Conservation (phyloP, 1,284 basidiomycete genomes). For the Pseudozyma tsukubaensis region DNA sequence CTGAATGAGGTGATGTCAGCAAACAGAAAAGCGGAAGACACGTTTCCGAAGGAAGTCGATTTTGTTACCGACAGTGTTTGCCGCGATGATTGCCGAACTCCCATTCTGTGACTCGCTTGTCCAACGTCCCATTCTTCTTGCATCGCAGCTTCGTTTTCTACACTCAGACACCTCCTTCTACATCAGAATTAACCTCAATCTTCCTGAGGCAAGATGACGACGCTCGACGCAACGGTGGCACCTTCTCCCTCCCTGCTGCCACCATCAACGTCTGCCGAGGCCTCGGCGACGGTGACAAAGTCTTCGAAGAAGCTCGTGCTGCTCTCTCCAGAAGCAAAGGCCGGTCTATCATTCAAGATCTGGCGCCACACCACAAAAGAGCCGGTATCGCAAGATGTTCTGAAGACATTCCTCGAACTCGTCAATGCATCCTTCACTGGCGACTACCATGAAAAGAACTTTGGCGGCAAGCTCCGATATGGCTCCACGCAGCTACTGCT, state of each 20-base stretch:
- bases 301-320: conserved; percentile 2
- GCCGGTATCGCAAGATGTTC: neutral
- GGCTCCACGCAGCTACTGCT: neutral
- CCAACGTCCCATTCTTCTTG: neutral
- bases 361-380: conserved; percentile 7
- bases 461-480: conserved; percentile 19
- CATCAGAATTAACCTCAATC: too few species aligned
- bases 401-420: conserved; percentile 1
- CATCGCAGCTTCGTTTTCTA: neutral
- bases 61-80: neutral
- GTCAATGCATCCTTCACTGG: conserved; percentile 22
- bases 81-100: conserved; percentile 1
- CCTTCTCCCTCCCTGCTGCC: conserved; percentile 2
- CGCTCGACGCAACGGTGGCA: neutral
- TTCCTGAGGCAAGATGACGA: conserved; percentile 4
- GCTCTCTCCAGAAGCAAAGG: neutral
- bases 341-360: neutral
- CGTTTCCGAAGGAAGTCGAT: conserved; percentile 5
- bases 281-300: neutral
- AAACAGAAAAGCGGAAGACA: neutral
- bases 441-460: conserved; percentile 14
- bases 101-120: neutral
- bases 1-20: too few species aligned
- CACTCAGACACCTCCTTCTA: neutral
- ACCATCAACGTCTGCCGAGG: neutral